Percentiles rank a stretch among this genome's conserved stretches.
Evolutionary conservation across 345 rosid genomes (phyloP).

Genomic region (Gossypium mustelinum): DNA sequence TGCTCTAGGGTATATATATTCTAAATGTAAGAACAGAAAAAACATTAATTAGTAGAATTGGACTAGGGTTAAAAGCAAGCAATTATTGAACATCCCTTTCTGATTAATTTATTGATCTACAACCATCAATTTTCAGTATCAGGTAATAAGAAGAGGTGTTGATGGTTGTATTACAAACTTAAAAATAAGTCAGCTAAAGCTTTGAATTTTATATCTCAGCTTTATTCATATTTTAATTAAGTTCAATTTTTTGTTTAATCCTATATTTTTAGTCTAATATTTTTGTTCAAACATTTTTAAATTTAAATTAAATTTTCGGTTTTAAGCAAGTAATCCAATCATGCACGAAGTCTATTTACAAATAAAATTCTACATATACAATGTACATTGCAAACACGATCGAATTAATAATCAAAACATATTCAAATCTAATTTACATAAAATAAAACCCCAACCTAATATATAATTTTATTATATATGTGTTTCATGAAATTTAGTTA

Average conservation of each 20-base stretch:
- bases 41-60: neutral
- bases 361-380: too few relatives aligned
- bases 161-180: too few relatives aligned
- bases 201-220: too few relatives aligned
- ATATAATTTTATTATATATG: neutral
- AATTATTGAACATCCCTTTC: slow-evolving; percentile 16
- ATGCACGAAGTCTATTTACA: too few relatives aligned
- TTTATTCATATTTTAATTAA: too few relatives aligned
- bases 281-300: fast-evolving
- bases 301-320: fast-evolving
- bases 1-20: neutral
- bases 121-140: slow-evolving; percentile 3
- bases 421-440: too few relatives aligned
- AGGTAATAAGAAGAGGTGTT: too few relatives aligned
- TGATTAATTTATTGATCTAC: neutral
- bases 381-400: too few relatives aligned
- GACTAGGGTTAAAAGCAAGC: neutral
- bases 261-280: too few relatives aligned
- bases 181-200: too few relatives aligned
- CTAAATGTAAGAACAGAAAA: neutral
- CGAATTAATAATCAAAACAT: too few relatives aligned
- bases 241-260: too few relatives aligned
- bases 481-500: neutral
- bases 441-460: slow-evolving; percentile 8
- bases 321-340: fast-evolving